A percentile compares a stretch with the other conserved stretches of the same genome.
phyloP scores from a whole-genome alignment of 2,329 filamentous ascomycete genomes.

The Alternaria gaisen region DNA sequence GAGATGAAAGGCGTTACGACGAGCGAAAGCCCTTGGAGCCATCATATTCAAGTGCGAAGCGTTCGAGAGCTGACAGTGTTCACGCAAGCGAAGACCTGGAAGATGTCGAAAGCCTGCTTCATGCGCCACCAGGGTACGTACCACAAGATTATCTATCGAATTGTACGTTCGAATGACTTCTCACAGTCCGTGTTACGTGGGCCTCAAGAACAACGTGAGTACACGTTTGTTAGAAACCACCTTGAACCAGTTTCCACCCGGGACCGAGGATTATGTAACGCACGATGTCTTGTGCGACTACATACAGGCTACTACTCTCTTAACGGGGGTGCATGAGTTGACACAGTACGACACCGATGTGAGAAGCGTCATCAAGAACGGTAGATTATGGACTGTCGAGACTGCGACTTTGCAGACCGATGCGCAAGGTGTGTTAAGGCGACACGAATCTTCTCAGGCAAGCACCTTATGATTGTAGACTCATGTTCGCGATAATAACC shows the following conservation, averaged over 20 bases:
- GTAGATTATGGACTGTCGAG: constrained; percentile 61
- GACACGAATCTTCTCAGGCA: constrained; percentile 11
- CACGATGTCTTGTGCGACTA: constrained; percentile 68
- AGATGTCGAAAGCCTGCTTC: constrained; percentile 35
- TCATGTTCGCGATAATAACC: background rate
- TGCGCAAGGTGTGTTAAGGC: constrained; percentile 20
- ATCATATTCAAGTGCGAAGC: constrained; percentile 52
- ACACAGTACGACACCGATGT: constrained; percentile 70
- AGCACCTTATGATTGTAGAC: background rate
- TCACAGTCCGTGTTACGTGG: constrained; percentile 61
- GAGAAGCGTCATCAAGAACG: constrained; percentile 59
- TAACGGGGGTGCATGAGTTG: constrained; percentile 59
- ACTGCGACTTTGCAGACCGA: constrained; percentile 55
- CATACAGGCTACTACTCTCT: constrained; percentile 65
- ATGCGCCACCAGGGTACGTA: constrained; percentile 62
- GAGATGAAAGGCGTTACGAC: constrained; percentile 56
- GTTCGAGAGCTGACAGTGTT: constrained; percentile 32
- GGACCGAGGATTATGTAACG: constrained; percentile 66
- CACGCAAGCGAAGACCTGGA: constrained; percentile 21
- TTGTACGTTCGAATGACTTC: constrained; percentile 14
- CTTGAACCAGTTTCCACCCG: constrained; percentile 65
- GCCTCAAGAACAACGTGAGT: constrained; percentile 63
- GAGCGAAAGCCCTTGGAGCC: constrained; percentile 59
- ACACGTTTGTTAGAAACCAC: constrained; percentile 61
- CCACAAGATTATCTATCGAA: rapidly evolving